These are phyloP conservation scores for Ceratocystis variospora DNA, from an alignment of 2,329 filamentous ascomycete genomes.

Conservation along the genomic window DNA sequence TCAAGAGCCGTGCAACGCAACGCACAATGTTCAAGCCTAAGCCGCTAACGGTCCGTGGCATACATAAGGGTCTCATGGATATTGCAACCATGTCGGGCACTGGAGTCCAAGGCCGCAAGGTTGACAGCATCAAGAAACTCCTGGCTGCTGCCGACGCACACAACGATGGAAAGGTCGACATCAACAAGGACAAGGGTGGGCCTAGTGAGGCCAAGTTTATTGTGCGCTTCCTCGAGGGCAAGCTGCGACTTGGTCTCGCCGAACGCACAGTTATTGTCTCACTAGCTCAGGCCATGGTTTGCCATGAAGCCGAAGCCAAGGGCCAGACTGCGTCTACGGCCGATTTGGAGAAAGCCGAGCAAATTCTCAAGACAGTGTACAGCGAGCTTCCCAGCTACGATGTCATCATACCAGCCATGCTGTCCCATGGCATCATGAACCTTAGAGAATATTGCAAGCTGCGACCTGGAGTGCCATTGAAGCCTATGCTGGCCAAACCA, in stretches of 20 bases:
- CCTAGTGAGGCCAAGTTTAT: slow-evolving; percentile 92
- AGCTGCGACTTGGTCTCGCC: slow-evolving; percentile 77
- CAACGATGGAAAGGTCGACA: slow-evolving; percentile 66
- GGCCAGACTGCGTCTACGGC: slow-evolving; percentile 58
- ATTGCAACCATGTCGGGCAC: slow-evolving; percentile 80
- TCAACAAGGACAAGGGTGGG: slow-evolving; percentile 81
- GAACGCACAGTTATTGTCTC: slow-evolving; percentile 86
- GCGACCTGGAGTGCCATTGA: slow-evolving; percentile 82
- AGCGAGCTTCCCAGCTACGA: slow-evolving; percentile 93
- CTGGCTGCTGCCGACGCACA: slow-evolving; percentile 77
- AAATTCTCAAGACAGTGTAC: slow-evolving; percentile 79
- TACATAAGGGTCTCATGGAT: slow-evolving; percentile 74
- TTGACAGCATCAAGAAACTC: slow-evolving; percentile 90
- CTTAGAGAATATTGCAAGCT: slow-evolving; percentile 77
- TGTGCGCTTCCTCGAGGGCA: slow-evolving; percentile 85
- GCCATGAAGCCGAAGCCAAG: slow-evolving; percentile 62
- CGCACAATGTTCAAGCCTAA: slow-evolving; percentile 98
- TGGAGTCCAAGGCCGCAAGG: slow-evolving; percentile 79
- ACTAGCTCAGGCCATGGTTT: slow-evolving; percentile 74
- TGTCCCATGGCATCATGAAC: slow-evolving; percentile 73
- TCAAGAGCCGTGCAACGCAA: slow-evolving; percentile 89
- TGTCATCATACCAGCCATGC: slow-evolving; percentile 78
- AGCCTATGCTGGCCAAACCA: slow-evolving; percentile 96
- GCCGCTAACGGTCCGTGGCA: slow-evolving; percentile 68
- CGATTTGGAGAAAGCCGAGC: slow-evolving; percentile 70